Evolutionary conservation across 345 rosid species (phyloP).

Genomic region (Psidium guajava): DNA sequence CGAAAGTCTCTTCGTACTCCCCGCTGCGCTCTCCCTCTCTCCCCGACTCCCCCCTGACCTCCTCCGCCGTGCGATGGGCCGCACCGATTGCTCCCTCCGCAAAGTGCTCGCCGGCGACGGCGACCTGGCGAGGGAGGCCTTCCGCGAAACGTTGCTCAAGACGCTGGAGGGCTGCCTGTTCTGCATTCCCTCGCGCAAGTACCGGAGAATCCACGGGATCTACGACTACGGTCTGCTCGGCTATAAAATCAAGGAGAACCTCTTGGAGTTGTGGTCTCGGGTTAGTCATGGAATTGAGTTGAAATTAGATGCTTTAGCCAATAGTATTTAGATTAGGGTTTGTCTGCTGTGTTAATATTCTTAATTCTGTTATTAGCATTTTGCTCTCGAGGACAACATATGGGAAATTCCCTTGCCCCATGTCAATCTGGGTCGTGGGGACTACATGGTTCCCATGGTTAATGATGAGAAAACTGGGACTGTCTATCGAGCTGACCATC

Average conservation of each 20-base stretch:
- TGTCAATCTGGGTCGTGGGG: slow-evolving; percentile 84
- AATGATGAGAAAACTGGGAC: too few species aligned
- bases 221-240: slow-evolving; percentile 92
- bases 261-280: slow-evolving; percentile 62
- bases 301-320: too few species aligned
- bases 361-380: not conserved
- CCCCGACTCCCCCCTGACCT: not conserved
- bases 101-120: slow-evolving; percentile 29
- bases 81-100: slow-evolving; percentile 53
- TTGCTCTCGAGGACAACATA: slow-evolving; percentile 26
- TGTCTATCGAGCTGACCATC: too few species aligned
- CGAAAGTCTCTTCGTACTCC: too few species aligned
- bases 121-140: slow-evolving; percentile 51
- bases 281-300: slow-evolving; percentile 11
- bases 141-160: slow-evolving; percentile 56
- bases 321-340: too few species aligned
- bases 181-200: slow-evolving; percentile 55
- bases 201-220: slow-evolving; percentile 79
- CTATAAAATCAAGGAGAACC: slow-evolving; percentile 62
- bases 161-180: slow-evolving; percentile 74
- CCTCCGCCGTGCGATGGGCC: not conserved
- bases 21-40: not conserved
- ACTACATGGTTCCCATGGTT: slow-evolving; percentile 11
- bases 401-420: slow-evolving; percentile 61
- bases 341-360: not conserved